These are phyloP conservation scores for Tulasnella sp. DNA, from an alignment of 768 basidiomycete species.

Conservation along the genomic window DNA sequence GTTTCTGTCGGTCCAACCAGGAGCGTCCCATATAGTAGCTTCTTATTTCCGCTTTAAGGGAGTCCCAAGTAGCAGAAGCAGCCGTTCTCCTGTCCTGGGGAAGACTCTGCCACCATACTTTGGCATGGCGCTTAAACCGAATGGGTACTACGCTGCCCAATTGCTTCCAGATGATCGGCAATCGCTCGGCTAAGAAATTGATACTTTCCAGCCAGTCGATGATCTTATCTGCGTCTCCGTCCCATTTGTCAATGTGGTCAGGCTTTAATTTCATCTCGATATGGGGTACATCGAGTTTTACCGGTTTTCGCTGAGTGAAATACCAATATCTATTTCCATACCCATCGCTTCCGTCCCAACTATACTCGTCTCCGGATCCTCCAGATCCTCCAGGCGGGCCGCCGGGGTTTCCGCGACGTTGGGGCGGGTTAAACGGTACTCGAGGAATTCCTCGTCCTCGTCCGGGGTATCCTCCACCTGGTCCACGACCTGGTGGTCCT, in stretches of 20 bases:
- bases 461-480: too few species aligned
- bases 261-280: conserved; percentile 27
- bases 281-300: conserved; percentile 16
- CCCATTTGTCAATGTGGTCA: conserved; percentile 27
- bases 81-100: conserved; percentile 2
- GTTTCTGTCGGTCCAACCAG: conserved; percentile 25
- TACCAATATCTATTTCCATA: not conserved
- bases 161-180: conserved; percentile 19
- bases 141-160: conserved; percentile 26
- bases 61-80: conserved; percentile 24
- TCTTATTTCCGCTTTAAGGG: conserved; percentile 20
- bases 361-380: not conserved
- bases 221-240: conserved; percentile 24
- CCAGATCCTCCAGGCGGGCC: not conserved
- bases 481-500: too few species aligned
- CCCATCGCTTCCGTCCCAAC: not conserved
- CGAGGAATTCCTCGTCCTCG: not conserved
- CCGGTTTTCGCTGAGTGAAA: not conserved
- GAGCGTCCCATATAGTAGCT: conserved; percentile 27
- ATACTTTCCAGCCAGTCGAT: conserved; percentile 25
- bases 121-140: conserved; percentile 18
- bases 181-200: conserved; percentile 20
- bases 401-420: too few species aligned
- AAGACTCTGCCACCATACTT: conserved; percentile 26
- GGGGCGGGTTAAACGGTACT: not conserved